Evolutionary conservation across 2,329 filamentous ascomycete genomes (phyloP), one percentile per base, ranked within the genome.

Genomic region (Fusarium euwallaceae): DNA sequence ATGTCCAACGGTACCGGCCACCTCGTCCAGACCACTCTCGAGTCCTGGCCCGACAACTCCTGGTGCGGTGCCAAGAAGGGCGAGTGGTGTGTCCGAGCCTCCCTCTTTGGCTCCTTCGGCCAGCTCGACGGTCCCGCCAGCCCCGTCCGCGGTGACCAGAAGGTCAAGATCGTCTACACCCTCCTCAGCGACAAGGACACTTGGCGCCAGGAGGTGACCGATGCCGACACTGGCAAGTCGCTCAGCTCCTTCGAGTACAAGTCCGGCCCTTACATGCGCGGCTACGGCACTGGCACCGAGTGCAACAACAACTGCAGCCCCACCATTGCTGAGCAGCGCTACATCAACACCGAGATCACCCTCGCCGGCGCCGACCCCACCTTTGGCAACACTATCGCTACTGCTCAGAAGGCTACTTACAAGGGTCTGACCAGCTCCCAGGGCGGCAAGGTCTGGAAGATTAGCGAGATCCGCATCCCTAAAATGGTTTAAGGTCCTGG

Each of bases 1-100:
- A 75, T 75, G 73, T 75, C 73, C 69, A 75, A 75, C 64, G 73
- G 73, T 62, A 75, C 73, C 2, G 73, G 73, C 29, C 60, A 75
- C 14, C 71, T 75, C 27, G 69, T 75, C 61, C 73, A 75, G 60
- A 74, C 71, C 5, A 75, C 73, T 0, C 71, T 75, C 9, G 73
- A 75, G 69, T 68, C 69, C 7, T 75, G 73, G 73, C 34, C 69
- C 48, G 71, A 75, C 43, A 75, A 75, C 66, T 74, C 73, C 1
- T 75, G 73, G 73, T 75, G 73, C 45, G 73, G 73, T 24, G 73
- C 73, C 48, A 69, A 51, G 24, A 56, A 48, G 22, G 71, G 71
- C 20, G 66, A 75, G 62, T 75, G 73, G 73, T 75, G 73, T 41
- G 61, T 75, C 27, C 73, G 73, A 6, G 69, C 71, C 58, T 75